Base-by-base conservation (phyloP, 352 stramenopile species). In the Hyaloperonospora brassicae region DNA sequence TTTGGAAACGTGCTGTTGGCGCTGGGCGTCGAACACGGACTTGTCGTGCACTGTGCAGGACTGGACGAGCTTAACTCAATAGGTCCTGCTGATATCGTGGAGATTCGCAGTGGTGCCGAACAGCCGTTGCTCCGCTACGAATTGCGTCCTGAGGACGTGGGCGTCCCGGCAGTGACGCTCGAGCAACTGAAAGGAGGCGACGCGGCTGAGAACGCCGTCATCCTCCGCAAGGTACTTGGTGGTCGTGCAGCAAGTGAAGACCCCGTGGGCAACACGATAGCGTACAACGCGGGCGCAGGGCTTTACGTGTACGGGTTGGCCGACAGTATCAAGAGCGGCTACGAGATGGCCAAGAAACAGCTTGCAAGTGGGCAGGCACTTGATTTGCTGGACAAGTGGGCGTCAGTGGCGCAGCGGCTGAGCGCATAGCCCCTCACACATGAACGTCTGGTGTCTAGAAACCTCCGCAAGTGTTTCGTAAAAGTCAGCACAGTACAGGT, bases 41-140 rank as follows among this genome's bases (percentile, higher is more conserved):
- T 99, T 23, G 93, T 99, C 14, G 96, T 99, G 48, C 96, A 99
- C 79, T 98, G 96, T 40, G 89, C 88, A 10, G 96, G 96, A 5
- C 81, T 99, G n/a, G 97, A 99, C 73, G 97, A 99, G 64, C 96
- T 99, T 49, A 98, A 95, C 67, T 93, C 96, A 23, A 84, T 99
- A 35, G 96, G 96, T 12, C 43, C 62, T 1, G 84, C 84, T 8
- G 75, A 94, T n/a, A 64, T 94, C 11, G 79, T 91, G 49, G 84
- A 94, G 51, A 72, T 94, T 34, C 81, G 78, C 43, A 56, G 52
- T 13, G 70, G 64, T 27, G 59, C 59, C 1, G 49, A 68, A 23
- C 47, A 78, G 53, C 66, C 72, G 25, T 58, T 82, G 34, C 67
- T 65, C 7, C 68, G 67, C 17, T 88, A 76, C 59, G 47, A 72